Percentiles rank a stretch among this genome's conserved stretches.
phyloP scores from a whole-genome alignment of 2,329 filamentous ascomycete species.

The Arthrobotrys pseudoclavata region DNA sequence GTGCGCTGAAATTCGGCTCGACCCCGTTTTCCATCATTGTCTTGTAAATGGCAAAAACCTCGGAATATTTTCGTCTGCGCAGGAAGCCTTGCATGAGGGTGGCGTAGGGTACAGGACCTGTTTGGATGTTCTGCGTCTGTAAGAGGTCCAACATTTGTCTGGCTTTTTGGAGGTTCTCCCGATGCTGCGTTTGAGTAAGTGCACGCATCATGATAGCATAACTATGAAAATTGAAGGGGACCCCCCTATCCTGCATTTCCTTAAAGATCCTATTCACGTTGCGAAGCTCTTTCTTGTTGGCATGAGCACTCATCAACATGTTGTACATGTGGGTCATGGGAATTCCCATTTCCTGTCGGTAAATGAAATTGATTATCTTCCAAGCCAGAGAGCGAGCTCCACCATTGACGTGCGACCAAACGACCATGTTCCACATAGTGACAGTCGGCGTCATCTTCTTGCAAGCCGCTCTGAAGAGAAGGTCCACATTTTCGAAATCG shows the following conservation, averaged over 20 bases:
- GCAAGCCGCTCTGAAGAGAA: conserved; percentile 67
- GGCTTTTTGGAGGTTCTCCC: conserved; percentile 42
- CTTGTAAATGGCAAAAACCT: conserved; percentile 62
- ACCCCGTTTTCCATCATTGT: conserved; percentile 60
- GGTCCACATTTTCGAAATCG: conserved; percentile 74
- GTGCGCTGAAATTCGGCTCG: conserved; percentile 58
- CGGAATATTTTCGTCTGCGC: conserved; percentile 59
- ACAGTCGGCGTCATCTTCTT: conserved; percentile 37
- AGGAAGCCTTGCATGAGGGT: conserved; percentile 65
- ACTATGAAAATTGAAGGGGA: conserved; percentile 63
- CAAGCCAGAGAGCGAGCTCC: conserved; percentile 53
- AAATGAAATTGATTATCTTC: conserved; percentile 49
- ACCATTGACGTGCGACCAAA: conserved; percentile 55
- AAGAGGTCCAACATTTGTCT: conserved; percentile 61
- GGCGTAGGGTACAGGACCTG: conserved; percentile 68
- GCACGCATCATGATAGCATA: conserved; percentile 63
- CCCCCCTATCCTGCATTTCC: conserved; percentile 59
- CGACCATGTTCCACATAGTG: conserved; percentile 55
- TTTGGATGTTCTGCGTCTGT: conserved; percentile 64
- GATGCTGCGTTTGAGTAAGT: conserved; percentile 58
- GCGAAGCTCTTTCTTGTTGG: conserved; percentile 40
- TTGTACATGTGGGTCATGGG: conserved; percentile 58
- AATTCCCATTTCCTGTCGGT: conserved; percentile 35
- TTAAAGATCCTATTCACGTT: conserved; percentile 60
- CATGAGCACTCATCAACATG: conserved; percentile 55